phyloP scores from a whole-genome alignment of 495 filamentous ascomycete species.

The Neurospora terricola region DNA sequence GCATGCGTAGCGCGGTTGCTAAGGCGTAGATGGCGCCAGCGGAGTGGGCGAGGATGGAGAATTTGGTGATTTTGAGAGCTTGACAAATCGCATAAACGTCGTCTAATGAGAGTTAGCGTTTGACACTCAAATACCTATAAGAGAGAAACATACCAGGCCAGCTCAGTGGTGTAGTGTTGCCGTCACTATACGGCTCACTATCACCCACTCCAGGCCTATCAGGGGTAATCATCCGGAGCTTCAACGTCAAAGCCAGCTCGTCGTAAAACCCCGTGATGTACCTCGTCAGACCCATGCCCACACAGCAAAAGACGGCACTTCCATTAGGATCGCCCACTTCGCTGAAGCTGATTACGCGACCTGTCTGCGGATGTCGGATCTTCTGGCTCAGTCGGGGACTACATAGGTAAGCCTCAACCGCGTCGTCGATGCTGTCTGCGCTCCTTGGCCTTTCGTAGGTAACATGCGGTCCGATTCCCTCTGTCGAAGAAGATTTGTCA shows the following conservation, averaged over 20 bases:
- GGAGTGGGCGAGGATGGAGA: slow-evolving; percentile 95
- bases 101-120: slow-evolving; percentile 41
- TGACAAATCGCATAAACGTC: slow-evolving; percentile 95
- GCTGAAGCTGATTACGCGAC: slow-evolving; percentile 85
- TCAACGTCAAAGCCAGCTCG: slow-evolving; percentile 81
- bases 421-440: slow-evolving; percentile 79
- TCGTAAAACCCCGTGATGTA: slow-evolving; percentile 98
- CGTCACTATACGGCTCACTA: slow-evolving; percentile 73
- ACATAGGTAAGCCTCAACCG: slow-evolving; percentile 75
- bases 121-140: not conserved
- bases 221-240: slow-evolving; percentile 82
- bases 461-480: slow-evolving; percentile 22
- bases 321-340: slow-evolving; percentile 92
- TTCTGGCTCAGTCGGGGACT: slow-evolving; percentile 79
- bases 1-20: slow-evolving; percentile 90
- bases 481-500: slow-evolving; percentile 18
- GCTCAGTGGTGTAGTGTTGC: slow-evolving; percentile 72
- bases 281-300: slow-evolving; percentile 94
- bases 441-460: slow-evolving; percentile 57
- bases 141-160: slow-evolving; percentile 72
- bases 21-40: slow-evolving; percentile 96
- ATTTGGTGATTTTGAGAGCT: slow-evolving; percentile 83
- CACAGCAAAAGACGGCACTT: slow-evolving; percentile 89
- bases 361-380: slow-evolving; percentile 73
- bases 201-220: slow-evolving; percentile 93